A percentile compares a stretch with the other conserved stretches of the same genome.
Conservation (phyloP, 83 land plant species). For the Diphasiastrum complanatum region DNA sequence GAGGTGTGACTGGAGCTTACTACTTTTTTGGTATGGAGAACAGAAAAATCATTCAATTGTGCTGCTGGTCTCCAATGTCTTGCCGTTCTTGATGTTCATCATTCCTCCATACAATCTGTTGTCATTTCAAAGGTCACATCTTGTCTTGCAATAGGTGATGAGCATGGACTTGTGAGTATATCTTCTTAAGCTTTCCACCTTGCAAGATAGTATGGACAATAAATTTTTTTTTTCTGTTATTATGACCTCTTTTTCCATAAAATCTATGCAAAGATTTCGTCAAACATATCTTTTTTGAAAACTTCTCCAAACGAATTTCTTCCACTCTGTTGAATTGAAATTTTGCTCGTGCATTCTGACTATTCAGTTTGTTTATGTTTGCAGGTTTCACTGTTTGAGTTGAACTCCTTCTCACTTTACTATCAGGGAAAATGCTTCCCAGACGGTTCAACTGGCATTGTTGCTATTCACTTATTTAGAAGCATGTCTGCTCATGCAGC, state of each 20-base stretch:
- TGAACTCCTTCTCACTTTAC: conserved; percentile 4
- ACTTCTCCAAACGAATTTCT: too few relatives aligned
- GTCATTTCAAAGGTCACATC: conserved; percentile 14
- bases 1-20: background rate
- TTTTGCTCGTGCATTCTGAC: background rate
- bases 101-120: conserved; percentile 18
- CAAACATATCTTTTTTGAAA: too few relatives aligned
- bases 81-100: conserved; percentile 16
- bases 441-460: conserved; percentile 4
- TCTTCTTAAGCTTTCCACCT: background rate
- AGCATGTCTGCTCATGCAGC: background rate
- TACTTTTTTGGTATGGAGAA: too few relatives aligned
- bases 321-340: too few relatives aligned
- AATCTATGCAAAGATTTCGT: too few relatives aligned
- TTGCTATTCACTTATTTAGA: background rate
- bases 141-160: conserved; percentile 32
- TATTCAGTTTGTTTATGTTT: background rate
- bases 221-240: background rate
- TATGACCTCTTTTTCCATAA: background rate
- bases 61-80: conserved; percentile 32
- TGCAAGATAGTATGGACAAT: background rate
- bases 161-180: conserved; percentile 27
- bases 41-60: conserved; percentile 19
- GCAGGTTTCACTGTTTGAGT: conserved; percentile 23
- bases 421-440: conserved; percentile 18